Conservation (phyloP, 148 eudicot genomes). For the Heliamphora exappendiculata region DNA sequence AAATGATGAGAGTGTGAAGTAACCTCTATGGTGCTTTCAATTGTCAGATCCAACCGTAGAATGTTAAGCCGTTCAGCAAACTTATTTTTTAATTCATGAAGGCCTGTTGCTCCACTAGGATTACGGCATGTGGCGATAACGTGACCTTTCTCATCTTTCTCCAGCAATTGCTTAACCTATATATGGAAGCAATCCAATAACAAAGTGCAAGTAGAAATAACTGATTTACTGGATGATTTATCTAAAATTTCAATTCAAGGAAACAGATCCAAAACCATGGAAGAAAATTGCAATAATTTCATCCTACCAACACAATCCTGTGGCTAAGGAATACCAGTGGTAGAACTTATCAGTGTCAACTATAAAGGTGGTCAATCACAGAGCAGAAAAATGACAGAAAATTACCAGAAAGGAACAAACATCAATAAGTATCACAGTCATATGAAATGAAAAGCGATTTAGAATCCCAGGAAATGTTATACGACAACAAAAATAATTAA, state of each 20-base stretch:
- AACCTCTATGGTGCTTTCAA: conserved; percentile 77
- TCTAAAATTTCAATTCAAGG: neutral
- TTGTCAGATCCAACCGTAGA: conserved; percentile 60
- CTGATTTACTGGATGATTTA: neutral
- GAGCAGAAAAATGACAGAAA: neutral
- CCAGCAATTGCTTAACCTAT: conserved; percentile 80
- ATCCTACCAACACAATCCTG: too few species aligned
- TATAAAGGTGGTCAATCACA: neutral
- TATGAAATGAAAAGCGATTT: too few species aligned
- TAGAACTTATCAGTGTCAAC: neutral
- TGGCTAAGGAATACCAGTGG: too few species aligned
- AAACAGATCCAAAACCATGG: neutral
- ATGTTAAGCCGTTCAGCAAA: conserved; percentile 69
- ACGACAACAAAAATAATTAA: too few species aligned
- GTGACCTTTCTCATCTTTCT: conserved; percentile 53
- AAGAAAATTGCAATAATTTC: neutral
- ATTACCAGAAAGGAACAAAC: neutral
- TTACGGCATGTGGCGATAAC: conserved; percentile 85
- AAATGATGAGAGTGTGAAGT: conserved; percentile 6
- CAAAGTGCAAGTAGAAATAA: neutral
- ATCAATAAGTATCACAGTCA: neutral
- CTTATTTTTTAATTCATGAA: conserved; percentile 52
- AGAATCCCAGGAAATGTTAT: too few species aligned
- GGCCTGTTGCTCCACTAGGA: conserved; percentile 62
- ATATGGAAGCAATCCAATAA: neutral